Evolutionary conservation across 208 protist species (phyloP).

Genomic region (Naegleria gruberi): DNA sequence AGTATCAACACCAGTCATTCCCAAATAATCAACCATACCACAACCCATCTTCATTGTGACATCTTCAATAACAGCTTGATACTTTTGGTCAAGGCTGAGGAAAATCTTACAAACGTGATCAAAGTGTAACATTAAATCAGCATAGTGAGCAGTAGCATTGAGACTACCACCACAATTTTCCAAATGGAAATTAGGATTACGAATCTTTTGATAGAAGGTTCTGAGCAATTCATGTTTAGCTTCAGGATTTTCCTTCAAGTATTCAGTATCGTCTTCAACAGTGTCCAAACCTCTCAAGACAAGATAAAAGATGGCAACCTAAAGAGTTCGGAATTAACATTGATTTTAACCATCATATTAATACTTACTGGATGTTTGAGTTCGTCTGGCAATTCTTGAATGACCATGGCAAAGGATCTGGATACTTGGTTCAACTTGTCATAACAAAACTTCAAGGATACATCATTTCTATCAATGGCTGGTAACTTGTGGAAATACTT

Average conservation of each 20-base stretch:
- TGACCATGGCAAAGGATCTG: conserved; percentile 84
- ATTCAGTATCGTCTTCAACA: conserved; percentile 83
- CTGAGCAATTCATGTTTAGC: conserved; percentile 58
- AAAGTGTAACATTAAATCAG: conserved; percentile 38
- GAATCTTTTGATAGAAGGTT: conserved; percentile 61
- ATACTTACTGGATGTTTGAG: conserved; percentile 58
- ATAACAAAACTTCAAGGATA: conserved; percentile 71
- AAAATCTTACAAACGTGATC: conserved; percentile 56
- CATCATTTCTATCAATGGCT: conserved; percentile 16
- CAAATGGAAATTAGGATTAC: conserved; percentile 43
- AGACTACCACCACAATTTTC: conserved; percentile 25
- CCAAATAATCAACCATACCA: conserved; percentile 80
- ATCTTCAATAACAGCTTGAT: conserved; percentile 76
- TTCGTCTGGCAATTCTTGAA: conserved; percentile 69
- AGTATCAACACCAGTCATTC: conserved; percentile 63
- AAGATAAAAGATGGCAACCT: conserved; percentile 91
- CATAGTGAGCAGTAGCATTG: conserved; percentile 32
- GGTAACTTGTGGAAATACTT: not conserved
- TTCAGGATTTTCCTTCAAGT: conserved; percentile 42
- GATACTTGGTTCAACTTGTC: conserved; percentile 68
- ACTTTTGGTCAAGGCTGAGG: conserved; percentile 51
- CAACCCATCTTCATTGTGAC: conserved; percentile 78
- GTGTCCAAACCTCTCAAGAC: conserved; percentile 87
- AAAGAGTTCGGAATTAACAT: not conserved
- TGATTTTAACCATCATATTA: not conserved